phyloP scores from a whole-genome alignment of 345 rosid genomes.

The Populus simonii region DNA sequence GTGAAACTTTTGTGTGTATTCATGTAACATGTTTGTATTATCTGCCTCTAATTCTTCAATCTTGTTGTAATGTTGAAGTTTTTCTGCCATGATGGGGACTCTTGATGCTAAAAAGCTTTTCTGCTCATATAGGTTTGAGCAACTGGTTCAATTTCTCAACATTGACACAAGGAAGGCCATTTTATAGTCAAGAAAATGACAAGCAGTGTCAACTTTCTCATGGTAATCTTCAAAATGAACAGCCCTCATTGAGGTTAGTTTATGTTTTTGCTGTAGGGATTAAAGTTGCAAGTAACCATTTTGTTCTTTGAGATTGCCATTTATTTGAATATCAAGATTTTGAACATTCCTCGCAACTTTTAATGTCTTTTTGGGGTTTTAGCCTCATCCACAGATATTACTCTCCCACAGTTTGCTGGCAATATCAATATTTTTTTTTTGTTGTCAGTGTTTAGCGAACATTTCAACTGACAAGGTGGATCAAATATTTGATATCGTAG shows the following conservation, averaged over 20 bases:
- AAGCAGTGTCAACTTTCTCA: slow-evolving; percentile 29
- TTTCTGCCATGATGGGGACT: not conserved
- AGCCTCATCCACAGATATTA: too few relatives aligned
- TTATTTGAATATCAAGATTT: too few relatives aligned
- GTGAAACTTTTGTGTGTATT: not conserved
- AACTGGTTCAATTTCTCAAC: slow-evolving; percentile 25
- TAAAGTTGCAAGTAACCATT: too few relatives aligned
- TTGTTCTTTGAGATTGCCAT: too few relatives aligned
- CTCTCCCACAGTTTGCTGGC: too few relatives aligned
- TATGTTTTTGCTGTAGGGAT: too few relatives aligned
- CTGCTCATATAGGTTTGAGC: slow-evolving; percentile 27
- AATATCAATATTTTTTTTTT: too few relatives aligned
- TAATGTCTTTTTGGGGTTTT: too few relatives aligned
- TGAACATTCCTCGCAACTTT: too few relatives aligned
- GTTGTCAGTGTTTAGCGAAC: too few relatives aligned
- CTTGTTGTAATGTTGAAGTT: not conserved
- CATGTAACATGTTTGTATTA: slow-evolving; percentile 1
- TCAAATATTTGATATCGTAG: too few relatives aligned
- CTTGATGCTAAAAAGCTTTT: not conserved
- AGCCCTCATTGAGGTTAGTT: slow-evolving; percentile 29
- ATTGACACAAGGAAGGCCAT: slow-evolving; percentile 19
- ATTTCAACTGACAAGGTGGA: too few relatives aligned
- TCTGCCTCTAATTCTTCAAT: slow-evolving; percentile 6
- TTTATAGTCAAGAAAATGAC: slow-evolving; percentile 17
- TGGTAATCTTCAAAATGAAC: slow-evolving; percentile 17